Base-by-base conservation (phyloP, 805 yeast genomes). In the Metahyphopichia silvanorum region DNA sequence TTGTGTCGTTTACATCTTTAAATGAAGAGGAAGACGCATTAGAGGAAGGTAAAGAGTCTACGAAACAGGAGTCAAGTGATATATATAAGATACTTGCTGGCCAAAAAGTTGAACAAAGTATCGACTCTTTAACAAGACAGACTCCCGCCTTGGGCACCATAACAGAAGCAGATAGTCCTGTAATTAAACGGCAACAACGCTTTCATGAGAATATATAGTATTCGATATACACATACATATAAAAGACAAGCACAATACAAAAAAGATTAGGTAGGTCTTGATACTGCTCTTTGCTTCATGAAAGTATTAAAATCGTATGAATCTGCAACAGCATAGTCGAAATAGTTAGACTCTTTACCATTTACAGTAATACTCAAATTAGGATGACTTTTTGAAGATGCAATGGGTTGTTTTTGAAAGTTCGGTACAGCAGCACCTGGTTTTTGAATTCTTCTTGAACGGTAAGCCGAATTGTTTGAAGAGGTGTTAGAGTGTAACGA, bases 301-400 rank as follows among this genome's bases (percentile, higher is more conserved):
- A 57, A 65, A 4, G 65, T 52, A 31, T 54, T 49, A 32, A 65
- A 64, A 43, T 65, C 68, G 34, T 64, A 65, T 25, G 47, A 50
- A n/a, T 46, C 57, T 26, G 38, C 40, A 1, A 43, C 32, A 4
- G 58, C 38, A 35, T 65, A 65, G 38, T 65, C 70, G 37, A 61
- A 65, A 39, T 63, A 62, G 33, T 49, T 48, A 5, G 51, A 41
- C 12, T 54, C 60, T 16, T 34, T 5, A 10, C 30, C 29, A 29
- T 33, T 28, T 6, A 10, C n/a, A 17, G 14, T 11, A 9, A 22
- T 18, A 15, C n/a, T 16, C 26, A 20, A n/a, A 6, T 28, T 28
- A 12, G 21, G 39, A 19, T 22, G 22, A 27, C 31, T 26, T 25
- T 32, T 22, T 21, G 26, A 32, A 16, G n/a, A 6, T 21, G 32